Base-by-base conservation (phyloP, 2,329 filamentous ascomycete species). In the Didymella keratinophila region DNA sequence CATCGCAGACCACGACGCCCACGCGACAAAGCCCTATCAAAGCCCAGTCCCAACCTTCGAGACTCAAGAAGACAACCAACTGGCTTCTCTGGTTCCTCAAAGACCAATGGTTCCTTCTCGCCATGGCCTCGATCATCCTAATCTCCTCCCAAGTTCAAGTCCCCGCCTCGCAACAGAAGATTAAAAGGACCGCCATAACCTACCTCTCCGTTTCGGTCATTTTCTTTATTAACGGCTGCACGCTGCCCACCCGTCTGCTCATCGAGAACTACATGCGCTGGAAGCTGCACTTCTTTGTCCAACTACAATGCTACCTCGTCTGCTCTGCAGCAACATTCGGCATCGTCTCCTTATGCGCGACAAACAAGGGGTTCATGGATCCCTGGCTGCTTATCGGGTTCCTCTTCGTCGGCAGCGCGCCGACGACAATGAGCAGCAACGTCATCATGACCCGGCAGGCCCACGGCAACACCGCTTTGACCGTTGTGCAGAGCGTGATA, bases 341-440 rank as follows among this genome's bases (percentile, higher is more conserved):
- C 9, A 72, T 85, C 20, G 82, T 84, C 16, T 84, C 84, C 45
- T 76, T 84, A 1, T 81, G 82, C 50, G 77, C 83, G 8, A 82
- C 77, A 4, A 79, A 80, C 30, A 78, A 76, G 23, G 62, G 71
- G 1, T 83, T 82, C 21, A 87, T 91, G 69, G 86, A 89, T 53
- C 80, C 84, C 0, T 86, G 86, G 56, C 81, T 92, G 39, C 77
- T 92, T 28, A 83, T 89, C 3, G 89, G 89, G 10, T 85, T 91
- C 72, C 81, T 91, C 3, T 84, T 89, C 37, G 81, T 87, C 1
- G 83, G 86, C n/a, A 89, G 85, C 68, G 84, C 90, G 4, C 88
- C 89, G 1, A 92, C 89, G 0, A 91, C 89, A 0, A 89, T 91
- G 67, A 84, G 87, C 8, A 90, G 86, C 44, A 91, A 91, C 71